Evolutionary conservation across 1,284 basidiomycete species (phyloP), one percentile per base, ranked within the genome.

Genomic region (Neotropicomus parvogracilis): DNA sequence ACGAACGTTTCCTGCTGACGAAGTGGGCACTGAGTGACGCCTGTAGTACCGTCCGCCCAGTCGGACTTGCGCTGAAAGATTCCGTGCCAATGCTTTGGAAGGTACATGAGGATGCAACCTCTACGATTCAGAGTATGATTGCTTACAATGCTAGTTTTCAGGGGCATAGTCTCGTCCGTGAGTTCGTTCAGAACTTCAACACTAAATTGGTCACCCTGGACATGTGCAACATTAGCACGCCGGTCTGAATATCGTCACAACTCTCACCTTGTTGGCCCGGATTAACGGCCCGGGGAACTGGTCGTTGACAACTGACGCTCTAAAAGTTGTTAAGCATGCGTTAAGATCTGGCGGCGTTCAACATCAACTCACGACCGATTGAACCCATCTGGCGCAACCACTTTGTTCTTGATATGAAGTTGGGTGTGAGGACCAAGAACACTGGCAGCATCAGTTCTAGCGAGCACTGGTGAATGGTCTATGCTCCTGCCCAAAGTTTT

Each of bases 141-240:
- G n/a, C 62, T 53, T 43, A 69, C 70, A 19, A 72, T 53, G 5
- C 61, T 65, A 4, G 71, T 72, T 12, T 56, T 52, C 46, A 60
- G 49, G 44, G 58, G 44, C 63, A 72, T 65, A 1, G 53, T 57
- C 1, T 47, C 29, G 44, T 74, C 61, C 0, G 54, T 59, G 17
- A 73, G 59, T 28, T 58, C 19, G 45, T 73, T 63, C 1, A 48
- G 44, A 13, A 73, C 59, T 12, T 48, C 27, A 10, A 67, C 26
- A 13, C 33, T 4, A 10, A 45, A 45, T 2, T 41, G 10, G 4
- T 45, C 44, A 3, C 14, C 4, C 44, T 45, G n/a, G 3, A 32
- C 7, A 21, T n/a, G 2, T 8, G 8, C 8, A 24, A 20, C 2
- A 3, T 24, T 8, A 40, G 28, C 11, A 19, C 28, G 10, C 3